Base-by-base conservation (phyloP, 202 grass and related monocot genomes). In the Brachypodium distachyon region DNA sequence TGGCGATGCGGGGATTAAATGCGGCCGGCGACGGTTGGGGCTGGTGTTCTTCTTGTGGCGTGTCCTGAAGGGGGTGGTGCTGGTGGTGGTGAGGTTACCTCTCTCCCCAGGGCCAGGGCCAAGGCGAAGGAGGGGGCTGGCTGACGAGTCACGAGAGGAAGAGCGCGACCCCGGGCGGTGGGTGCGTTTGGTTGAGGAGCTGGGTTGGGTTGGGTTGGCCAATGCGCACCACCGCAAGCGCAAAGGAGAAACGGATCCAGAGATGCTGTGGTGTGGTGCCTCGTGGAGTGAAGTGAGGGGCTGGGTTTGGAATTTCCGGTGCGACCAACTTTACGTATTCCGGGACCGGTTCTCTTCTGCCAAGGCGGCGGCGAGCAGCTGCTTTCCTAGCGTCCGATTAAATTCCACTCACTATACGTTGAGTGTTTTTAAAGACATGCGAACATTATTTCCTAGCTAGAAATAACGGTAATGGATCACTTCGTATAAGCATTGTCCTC, bases 11-110 rank as follows among this genome's bases (percentile, higher is more conserved):
- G 29, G 29, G 64, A 71, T 88, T 80, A 84, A 70, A 75, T 75
- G 75, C 57, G 77, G 61, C 69, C 86, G 62, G 16, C 81, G 81
- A 82, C 73, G 73, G 84, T 87, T 82, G 64, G 78, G 38, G 74
- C 56, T 74, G 60, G 73, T 70, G 74, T 48, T n/a, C n/a, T n/a
- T n/a, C n/a, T n/a, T 57, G 79, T 61, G 67, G 39, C 67, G 84
- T 47, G 78, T 73, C 70, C 77, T 36, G 79, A 9, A 13, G 39
- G 28, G 11, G 2, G 41, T 16, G 65, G 16, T 31, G 41, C 3
- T 27, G 71, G 4, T 23, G 66, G 64, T 18, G 55, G 83, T 43
- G 77, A 74, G 61, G 43, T 25, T 75, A 59, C 60, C 52, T 36
- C 38, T 12, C 25, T 18, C 3, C 14, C 28, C 28, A 2, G n/a